Evolutionary conservation across 805 yeast species (phyloP), one percentile per base, ranked within the genome.

Genomic region (Grigorovia yakushimaensis): DNA sequence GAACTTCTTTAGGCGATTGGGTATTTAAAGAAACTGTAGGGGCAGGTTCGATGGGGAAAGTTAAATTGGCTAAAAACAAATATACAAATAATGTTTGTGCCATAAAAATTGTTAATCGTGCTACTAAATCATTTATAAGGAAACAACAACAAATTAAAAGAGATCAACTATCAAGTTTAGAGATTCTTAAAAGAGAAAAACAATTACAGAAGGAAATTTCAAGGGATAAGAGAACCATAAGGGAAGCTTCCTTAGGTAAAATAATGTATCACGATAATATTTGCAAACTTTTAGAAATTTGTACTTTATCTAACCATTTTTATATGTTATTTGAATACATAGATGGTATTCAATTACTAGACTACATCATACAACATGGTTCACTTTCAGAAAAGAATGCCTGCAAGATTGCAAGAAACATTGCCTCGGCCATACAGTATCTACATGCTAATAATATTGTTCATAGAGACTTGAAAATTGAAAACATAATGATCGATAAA

Each of bases 11-110:
- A 47, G 98, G 98, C 15, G 97, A 93, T 54, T 91, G 98, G 98
- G 95, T 88, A 57, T 89, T 91, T 58, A 76, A 87, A 51, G 88
- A 88, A 66, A 88, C 96, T 4, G 87, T 93, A 41, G 99, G 99
- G 42, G 96, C 98, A 1, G 98, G 99, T 3, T 88, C 96, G 0
- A 93, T 93, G 98, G 99, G 99, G 49, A 94, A 93, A 65, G 99
- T 93, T 43, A 93, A 93, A 68, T 72, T 93, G 38, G 98, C 98
- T 1, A 82, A 79, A 57, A 95, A 91, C 68, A 78, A 85, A 55
- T 67, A 79, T 37, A 88, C 96, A 1, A 79, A 76, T 51, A 91
- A 86, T 56, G 74, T 87, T 13, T 93, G 97, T 68, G 95, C 94
- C 1, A 91, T 91, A 30, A 91, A 91, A 64, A 89, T 91, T 47